A percentile compares a stretch with the other conserved stretches of the same genome.
Conservation (phyloP, 1,284 basidiomycete species). For the Cutaneotrichosporon spelunceum region DNA sequence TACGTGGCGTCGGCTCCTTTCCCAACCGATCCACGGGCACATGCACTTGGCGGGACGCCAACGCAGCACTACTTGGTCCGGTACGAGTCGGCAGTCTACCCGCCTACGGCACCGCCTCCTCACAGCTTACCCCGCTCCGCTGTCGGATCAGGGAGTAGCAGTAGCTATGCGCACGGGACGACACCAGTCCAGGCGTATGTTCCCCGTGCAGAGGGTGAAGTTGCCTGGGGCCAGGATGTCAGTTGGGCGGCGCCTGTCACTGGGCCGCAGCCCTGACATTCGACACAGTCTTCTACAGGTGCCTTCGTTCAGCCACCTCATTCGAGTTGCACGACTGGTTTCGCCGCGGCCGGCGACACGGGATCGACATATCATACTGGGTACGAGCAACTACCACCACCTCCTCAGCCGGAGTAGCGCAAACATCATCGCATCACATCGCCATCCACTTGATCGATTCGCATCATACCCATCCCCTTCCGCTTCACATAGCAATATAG, state of each 20-base stretch:
- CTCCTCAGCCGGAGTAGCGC: not conserved
- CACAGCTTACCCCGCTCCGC: conserved; percentile 30
- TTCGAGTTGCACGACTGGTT: not conserved
- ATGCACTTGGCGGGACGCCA: conserved; percentile 24
- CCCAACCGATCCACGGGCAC: conserved; percentile 37
- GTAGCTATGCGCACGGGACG: conserved; percentile 14
- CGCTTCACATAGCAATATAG: not conserved
- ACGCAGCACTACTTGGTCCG: conserved; percentile 27
- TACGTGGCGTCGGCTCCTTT: conserved; percentile 36
- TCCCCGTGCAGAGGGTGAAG: conserved; percentile 18
- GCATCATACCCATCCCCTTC: not conserved
- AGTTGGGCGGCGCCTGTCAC: conserved; percentile 24
- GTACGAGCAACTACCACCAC: not conserved
- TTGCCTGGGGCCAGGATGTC: conserved; percentile 28
- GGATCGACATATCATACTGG: not conserved
- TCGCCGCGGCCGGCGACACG: not conserved
- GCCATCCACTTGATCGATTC: not conserved
- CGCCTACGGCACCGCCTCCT: conserved; percentile 22
- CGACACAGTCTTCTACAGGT: not conserved
- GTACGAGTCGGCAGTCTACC: conserved; percentile 38
- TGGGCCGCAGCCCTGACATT: conserved; percentile 23
- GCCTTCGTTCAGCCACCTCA: not conserved
- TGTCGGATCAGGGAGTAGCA: conserved; percentile 15
- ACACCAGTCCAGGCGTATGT: conserved; percentile 20
- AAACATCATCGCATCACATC: not conserved